Base-by-base conservation (phyloP, 1,139 yeast species). In the Fermentozyma sake region DNA sequence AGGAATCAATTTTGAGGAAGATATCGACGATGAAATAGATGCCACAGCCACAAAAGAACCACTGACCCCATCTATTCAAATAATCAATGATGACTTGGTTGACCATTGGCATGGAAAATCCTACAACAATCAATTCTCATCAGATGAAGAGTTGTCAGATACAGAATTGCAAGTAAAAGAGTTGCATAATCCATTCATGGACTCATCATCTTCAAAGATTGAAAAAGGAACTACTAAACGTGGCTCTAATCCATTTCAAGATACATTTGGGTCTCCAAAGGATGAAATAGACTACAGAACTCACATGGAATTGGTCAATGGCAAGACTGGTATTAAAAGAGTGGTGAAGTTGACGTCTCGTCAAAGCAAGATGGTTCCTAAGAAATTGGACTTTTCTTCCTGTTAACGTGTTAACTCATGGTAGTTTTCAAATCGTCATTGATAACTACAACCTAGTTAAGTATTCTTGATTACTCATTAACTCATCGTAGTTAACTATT, bases 61-160 rank as follows among this genome's bases (percentile, higher is more conserved):
- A 11, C 31, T 34, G 11, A 66, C 72, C 1, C 72, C 72, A 1
- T 34, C 43, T 4, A 47, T 39, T 12, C 71, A 65, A 34, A 16
- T 65, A 21, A 61, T 65, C 8, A 45, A 52, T 27, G 67, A 61
- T 3, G 50, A 50, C 4, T 42, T 50, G 27, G 58, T 62, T 9
- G 39, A 49, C 15, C 52, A 53, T 14, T 66, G 72, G 72, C 59
- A 64, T 31, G 66, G 60, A 1, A 55, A 56, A 26, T 48, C 59
- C 4, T 46, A 38, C 39, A 43, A 46, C 28, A 42, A 42, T 30
- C 44, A 42, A 14, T 53, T 50, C 16, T 54, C 52, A 4, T 48
- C 57, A 3, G 66, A 58, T 24, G 68, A 61, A 6, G 63, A 55
- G n/a, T 15, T 9, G 7, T 47, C 50, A 3, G 39, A 34, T 11